A percentile compares a stretch with the other conserved stretches of the same genome.
Conservation (phyloP, 1,284 basidiomycete species). For the Heliocybe sulcata region DNA sequence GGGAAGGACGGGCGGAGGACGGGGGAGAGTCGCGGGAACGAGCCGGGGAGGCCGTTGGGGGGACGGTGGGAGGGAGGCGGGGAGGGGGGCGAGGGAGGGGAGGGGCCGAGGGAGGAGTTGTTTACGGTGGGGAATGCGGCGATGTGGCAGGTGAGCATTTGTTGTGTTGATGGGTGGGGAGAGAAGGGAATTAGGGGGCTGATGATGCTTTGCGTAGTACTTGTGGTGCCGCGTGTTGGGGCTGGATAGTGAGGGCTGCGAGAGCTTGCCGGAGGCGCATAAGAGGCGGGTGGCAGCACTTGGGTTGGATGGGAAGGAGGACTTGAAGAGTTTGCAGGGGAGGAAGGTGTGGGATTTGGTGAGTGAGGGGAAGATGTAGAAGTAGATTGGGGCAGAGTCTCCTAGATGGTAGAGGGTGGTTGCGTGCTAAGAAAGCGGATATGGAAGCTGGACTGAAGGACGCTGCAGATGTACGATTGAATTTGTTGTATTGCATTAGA, state of each 20-base stretch:
- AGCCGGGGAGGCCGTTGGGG: slow-evolving; percentile 1
- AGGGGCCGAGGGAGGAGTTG: slow-evolving; percentile 3
- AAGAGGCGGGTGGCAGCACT: background rate
- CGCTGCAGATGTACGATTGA: too few relatives aligned
- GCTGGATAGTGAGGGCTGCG: background rate
- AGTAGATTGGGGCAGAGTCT: background rate
- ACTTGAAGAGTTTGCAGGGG: background rate
- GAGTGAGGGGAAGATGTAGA: background rate
- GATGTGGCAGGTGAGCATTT: slow-evolving; percentile 3
- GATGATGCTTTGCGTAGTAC: background rate
- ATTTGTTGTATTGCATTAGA: too few relatives aligned
- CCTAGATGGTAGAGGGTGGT: background rate
- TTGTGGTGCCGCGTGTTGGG: background rate
- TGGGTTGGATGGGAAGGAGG: background rate
- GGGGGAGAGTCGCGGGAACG: slow-evolving; percentile 2
- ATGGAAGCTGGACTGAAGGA: too few relatives aligned
- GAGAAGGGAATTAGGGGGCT: background rate
- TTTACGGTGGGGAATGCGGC: slow-evolving; percentile 5
- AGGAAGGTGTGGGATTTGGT: slow-evolving; percentile 2
- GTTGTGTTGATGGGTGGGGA: too few relatives aligned
- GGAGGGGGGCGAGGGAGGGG: background rate
- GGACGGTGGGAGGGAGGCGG: slow-evolving; percentile 1
- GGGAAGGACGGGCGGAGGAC: slow-evolving; percentile 1
- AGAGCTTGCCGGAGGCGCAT: background rate
- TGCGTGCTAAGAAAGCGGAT: background rate